phyloP scores from a whole-genome alignment of 2,329 filamentous ascomycete genomes.

The Leptographium procerum region DNA sequence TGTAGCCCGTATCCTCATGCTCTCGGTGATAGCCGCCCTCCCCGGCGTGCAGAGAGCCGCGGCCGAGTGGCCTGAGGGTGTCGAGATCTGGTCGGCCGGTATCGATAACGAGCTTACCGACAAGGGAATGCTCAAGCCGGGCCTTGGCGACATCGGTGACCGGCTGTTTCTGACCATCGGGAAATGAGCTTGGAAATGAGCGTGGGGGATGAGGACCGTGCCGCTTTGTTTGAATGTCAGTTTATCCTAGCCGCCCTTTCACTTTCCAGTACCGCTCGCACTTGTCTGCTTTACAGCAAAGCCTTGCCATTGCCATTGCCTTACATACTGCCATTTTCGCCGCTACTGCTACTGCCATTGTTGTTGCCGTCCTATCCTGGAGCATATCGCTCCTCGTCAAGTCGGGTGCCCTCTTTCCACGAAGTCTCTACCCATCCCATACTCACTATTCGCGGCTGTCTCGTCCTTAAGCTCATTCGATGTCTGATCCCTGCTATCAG shows the following conservation, averaged over 20 bases:
- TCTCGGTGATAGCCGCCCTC: constrained; percentile 62
- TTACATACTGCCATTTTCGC: not conserved
- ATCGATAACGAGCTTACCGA: constrained; percentile 64
- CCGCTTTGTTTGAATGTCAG: no score
- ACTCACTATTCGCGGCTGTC: constrained; percentile 58
- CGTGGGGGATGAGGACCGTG: not conserved
- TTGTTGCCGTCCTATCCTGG: constrained; percentile 11
- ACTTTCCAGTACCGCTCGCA: not conserved
- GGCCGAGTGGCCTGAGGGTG: constrained; percentile 63
- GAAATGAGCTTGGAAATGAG: constrained; percentile 40
- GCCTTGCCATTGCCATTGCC: not conserved
- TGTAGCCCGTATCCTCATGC: constrained; percentile 65
- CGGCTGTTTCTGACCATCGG: constrained; percentile 80
- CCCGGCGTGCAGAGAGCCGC: constrained; percentile 63
- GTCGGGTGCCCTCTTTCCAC: constrained; percentile 64
- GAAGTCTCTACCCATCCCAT: constrained; percentile 66
- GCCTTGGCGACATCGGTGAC: constrained; percentile 83
- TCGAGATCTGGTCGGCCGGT: constrained; percentile 72
- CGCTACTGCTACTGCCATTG: not conserved
- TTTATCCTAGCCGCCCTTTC: not conserved
- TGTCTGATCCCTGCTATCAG: constrained; percentile 32
- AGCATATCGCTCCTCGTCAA: constrained; percentile 63
- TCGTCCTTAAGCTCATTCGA: constrained; percentile 30
- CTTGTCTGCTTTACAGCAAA: not conserved
- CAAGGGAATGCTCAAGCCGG: constrained; percentile 84